Percentiles rank a stretch among this genome's conserved stretches.
Evolutionary conservation across 805 yeast genomes (phyloP).

Genomic region (Ogataea populi-albae): DNA sequence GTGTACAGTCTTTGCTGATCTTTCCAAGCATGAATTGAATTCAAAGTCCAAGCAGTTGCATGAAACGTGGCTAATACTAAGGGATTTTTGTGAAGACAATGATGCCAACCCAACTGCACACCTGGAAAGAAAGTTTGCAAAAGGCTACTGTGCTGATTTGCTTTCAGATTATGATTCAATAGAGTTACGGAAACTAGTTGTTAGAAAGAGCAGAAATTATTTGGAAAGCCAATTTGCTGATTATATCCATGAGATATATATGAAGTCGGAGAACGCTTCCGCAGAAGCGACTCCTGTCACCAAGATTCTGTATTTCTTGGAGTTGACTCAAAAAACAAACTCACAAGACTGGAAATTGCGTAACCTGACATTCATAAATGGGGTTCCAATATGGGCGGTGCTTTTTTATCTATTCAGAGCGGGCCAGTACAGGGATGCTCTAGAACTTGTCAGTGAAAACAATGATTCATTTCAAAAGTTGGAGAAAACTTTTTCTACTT

Average conservation of each 20-base stretch:
- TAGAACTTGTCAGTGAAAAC: conserved; percentile 61
- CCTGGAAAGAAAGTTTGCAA: conserved; percentile 34
- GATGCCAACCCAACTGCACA: conserved; percentile 30
- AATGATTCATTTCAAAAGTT: conserved; percentile 75
- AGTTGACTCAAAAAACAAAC: conserved; percentile 42
- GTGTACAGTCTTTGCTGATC: conserved; percentile 56
- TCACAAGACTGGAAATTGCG: conserved; percentile 45
- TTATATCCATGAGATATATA: conserved; percentile 64
- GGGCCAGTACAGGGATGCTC: conserved; percentile 78
- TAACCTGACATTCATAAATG: conserved; percentile 68
- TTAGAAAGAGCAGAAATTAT: conserved; percentile 52
- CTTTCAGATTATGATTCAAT: conserved; percentile 31
- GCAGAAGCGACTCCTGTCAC: conserved; percentile 52
- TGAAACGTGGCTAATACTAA: conserved; percentile 71
- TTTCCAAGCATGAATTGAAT: conserved; percentile 57
- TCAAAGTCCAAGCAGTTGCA: conserved; percentile 65
- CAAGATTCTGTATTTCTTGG: conserved; percentile 64
- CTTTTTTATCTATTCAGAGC: conserved; percentile 81
- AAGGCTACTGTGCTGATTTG: conserved; percentile 26
- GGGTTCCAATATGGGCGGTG: conserved; percentile 92
- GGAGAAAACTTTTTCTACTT: conserved; percentile 80
- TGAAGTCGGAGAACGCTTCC: conserved; percentile 32
- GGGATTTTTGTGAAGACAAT: conserved; percentile 40
- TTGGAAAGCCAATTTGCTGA: conserved; percentile 77
- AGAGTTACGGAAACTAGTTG: conserved; percentile 43